These are phyloP conservation scores for Lignosus rhinocerotis DNA, from an alignment of 1,284 basidiomycete genomes.

Conservation along the genomic window DNA sequence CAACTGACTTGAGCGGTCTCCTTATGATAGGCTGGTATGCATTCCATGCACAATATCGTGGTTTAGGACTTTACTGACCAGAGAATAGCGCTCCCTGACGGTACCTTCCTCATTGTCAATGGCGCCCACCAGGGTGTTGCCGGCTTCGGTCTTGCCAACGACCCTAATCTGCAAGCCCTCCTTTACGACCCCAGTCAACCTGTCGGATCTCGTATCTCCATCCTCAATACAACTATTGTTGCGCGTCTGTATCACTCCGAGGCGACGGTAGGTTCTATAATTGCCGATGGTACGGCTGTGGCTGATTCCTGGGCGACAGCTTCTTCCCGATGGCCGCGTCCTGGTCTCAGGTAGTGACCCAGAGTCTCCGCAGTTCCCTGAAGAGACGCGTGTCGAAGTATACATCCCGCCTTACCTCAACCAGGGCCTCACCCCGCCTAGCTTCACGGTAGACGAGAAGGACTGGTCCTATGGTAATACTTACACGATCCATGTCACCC, in stretches of 20 bases:
- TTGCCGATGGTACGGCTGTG: neutral
- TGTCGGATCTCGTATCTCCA: conserved; percentile 61
- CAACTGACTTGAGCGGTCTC: neutral
- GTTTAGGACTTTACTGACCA: no score
- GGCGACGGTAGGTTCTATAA: conserved; percentile 37
- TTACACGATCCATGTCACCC: conserved; percentile 55
- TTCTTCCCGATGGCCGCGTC: conserved; percentile 69
- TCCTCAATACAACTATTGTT: conserved; percentile 70
- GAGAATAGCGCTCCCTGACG: conserved; percentile 57
- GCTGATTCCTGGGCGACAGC: conserved; percentile 19
- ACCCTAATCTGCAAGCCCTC: conserved; percentile 65
- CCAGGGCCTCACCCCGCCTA: conserved; percentile 56
- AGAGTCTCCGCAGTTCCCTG: conserved; percentile 54
- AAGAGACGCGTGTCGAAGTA: conserved; percentile 77
- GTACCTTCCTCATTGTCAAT: conserved; percentile 73
- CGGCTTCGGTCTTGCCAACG: conserved; percentile 67
- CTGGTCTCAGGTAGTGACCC: conserved; percentile 77
- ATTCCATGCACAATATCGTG: neutral
- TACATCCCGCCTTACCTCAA: conserved; percentile 75
- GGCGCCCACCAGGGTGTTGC: conserved; percentile 68
- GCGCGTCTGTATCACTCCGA: conserved; percentile 85
- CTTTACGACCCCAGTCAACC: conserved; percentile 69
- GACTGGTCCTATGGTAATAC: conserved; percentile 62
- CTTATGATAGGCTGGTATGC: conserved; percentile 26
- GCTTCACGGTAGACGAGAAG: conserved; percentile 53